Evolutionary conservation across 202 grass and related monocot genomes (phyloP).

Genomic region (Dendrocalamus latiflorus): DNA sequence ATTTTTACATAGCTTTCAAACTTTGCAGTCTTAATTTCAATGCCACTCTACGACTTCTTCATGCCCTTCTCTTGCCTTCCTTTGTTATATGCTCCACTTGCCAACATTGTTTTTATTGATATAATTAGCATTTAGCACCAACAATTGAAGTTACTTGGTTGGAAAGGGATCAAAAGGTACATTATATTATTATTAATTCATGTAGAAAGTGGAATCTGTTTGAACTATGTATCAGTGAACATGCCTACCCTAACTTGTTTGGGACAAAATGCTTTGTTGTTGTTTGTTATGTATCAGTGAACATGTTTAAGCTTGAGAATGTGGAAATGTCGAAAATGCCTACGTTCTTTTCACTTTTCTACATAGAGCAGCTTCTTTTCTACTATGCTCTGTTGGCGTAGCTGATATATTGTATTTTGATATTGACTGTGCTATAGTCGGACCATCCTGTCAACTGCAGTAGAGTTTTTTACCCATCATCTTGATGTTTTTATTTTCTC

Average conservation of each 20-base stretch:
- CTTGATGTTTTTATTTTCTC: conserved; percentile 21
- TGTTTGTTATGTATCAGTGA: too few species aligned
- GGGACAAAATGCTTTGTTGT: too few species aligned
- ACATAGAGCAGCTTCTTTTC: conserved; percentile 6
- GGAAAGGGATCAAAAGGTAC: neutral
- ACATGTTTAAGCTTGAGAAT: neutral
- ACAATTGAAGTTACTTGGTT: neutral
- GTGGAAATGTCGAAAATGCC: too few species aligned
- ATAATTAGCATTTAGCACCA: neutral
- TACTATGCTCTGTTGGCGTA: neutral
- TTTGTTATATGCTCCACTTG: neutral
- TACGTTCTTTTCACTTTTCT: neutral
- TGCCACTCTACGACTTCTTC: neutral
- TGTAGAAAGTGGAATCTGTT: neutral
- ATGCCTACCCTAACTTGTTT: too few species aligned
- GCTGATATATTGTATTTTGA: conserved; percentile 4
- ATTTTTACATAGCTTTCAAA: neutral
- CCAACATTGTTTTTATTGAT: neutral
- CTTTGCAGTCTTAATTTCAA: neutral
- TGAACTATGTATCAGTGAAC: neutral
- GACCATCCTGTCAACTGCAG: neutral
- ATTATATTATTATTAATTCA: neutral
- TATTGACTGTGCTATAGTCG: neutral
- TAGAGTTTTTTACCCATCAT: neutral
- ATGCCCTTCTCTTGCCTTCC: neutral